phyloP scores from a whole-genome alignment of 2,329 filamentous ascomycete genomes.

The Zymoseptoria pseudotritici region DNA sequence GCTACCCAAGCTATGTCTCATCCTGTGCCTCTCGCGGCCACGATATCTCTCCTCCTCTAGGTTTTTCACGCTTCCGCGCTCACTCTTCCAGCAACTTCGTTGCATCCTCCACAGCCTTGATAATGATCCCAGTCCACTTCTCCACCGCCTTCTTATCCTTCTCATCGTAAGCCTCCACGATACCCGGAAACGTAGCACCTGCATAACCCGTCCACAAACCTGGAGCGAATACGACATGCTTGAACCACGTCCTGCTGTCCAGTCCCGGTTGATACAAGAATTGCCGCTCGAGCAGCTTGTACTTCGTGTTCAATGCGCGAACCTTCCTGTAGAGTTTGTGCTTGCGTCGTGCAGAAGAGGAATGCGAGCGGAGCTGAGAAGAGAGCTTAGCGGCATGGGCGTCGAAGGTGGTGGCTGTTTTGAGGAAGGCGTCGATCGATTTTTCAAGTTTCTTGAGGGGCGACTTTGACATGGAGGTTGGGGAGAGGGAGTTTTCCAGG shows the following conservation, averaged over 20 bases:
- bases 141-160: constrained; percentile 32
- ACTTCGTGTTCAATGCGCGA: constrained; percentile 64
- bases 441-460: constrained; percentile 41
- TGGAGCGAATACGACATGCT: constrained; percentile 89
- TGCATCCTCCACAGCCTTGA: constrained; percentile 22
- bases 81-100: constrained; percentile 10
- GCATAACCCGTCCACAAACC: constrained; percentile 88
- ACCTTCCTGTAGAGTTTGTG: constrained; percentile 34
- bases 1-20: too few species aligned
- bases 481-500: constrained; percentile 18
- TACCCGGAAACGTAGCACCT: constrained; percentile 59
- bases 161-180: constrained; percentile 55
- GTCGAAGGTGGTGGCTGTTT: constrained; percentile 46
- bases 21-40: too few species aligned
- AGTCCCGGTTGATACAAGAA: constrained; percentile 72
- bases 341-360: constrained; percentile 48
- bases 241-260: constrained; percentile 80
- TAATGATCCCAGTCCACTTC: constrained; percentile 40
- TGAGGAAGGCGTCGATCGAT: constrained; percentile 43
- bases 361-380: constrained; percentile 26
- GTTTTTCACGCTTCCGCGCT: not conserved
- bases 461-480: constrained; percentile 26
- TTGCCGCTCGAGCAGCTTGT: constrained; percentile 74
- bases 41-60: too few species aligned
- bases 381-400: constrained; percentile 35